These are phyloP conservation scores for Reticulascus tulasneorum DNA, from an alignment of 2,329 filamentous ascomycete species.

Conservation along the genomic window DNA sequence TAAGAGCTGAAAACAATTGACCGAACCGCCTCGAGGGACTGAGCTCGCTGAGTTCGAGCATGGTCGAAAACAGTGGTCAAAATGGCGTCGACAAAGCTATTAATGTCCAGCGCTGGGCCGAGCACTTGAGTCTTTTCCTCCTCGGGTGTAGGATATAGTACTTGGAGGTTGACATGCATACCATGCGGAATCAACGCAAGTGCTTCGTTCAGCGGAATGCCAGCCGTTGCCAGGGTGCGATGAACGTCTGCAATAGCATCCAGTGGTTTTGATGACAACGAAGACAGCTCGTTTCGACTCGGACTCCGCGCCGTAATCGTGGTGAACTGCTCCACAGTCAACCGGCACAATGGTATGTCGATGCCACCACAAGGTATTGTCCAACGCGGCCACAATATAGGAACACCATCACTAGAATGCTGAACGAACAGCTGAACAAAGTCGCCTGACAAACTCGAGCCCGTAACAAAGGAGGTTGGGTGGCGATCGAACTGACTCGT, in stretches of 20 bases:
- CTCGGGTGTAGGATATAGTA: conserved; percentile 74
- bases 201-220: conserved; percentile 75
- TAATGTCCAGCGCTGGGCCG: conserved; percentile 76
- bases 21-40: conserved; percentile 67
- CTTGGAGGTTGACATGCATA: conserved; percentile 87
- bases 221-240: conserved; percentile 67
- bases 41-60: conserved; percentile 63
- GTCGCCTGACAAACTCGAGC: conserved; percentile 92
- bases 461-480: conserved; percentile 83
- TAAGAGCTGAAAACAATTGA: conserved; percentile 94
- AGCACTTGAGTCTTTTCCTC: conserved; percentile 70
- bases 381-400: conserved; percentile 85
- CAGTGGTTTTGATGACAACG: conserved; percentile 41
- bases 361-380: conserved; percentile 71
- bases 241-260: conserved; percentile 64
- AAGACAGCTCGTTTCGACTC: conserved; percentile 38
- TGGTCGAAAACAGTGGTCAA: conserved; percentile 88
- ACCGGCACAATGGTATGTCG: conserved; percentile 74
- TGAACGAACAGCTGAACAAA: conserved; percentile 92
- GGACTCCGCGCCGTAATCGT: conserved; percentile 42
- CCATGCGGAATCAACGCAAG: conserved; percentile 69
- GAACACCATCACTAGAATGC: conserved; percentile 80
- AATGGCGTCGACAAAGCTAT: conserved; percentile 78
- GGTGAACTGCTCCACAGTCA: conserved; percentile 71
- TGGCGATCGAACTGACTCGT: conserved; percentile 89